These are phyloP conservation scores for Phytophthora parvispora DNA, from an alignment of 352 stramenopile genomes.

Conservation along the genomic window DNA sequence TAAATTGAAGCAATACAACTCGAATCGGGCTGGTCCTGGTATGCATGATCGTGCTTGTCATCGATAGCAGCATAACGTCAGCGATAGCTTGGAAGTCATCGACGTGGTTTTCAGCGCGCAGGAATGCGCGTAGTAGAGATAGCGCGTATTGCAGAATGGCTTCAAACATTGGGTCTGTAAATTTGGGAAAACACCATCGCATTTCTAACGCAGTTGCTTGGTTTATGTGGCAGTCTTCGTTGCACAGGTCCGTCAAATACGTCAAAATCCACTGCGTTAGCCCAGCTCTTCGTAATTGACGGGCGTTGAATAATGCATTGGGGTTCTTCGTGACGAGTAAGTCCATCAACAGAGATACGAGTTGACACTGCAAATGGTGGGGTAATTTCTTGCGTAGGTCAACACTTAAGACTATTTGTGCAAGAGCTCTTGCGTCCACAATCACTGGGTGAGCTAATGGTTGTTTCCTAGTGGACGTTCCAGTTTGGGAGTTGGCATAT, in stretches of 20 bases:
- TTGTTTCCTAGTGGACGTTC: neutral
- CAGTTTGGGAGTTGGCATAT: slow-evolving; percentile 7
- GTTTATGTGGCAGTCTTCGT: slow-evolving; percentile 44
- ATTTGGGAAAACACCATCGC: slow-evolving; percentile 66
- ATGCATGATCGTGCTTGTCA: slow-evolving; percentile 46
- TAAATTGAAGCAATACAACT: slow-evolving; percentile 57
- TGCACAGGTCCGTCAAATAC: slow-evolving; percentile 68
- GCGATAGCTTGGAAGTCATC: slow-evolving; percentile 56
- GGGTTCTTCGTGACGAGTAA: slow-evolving; percentile 62
- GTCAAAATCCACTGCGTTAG: slow-evolving; percentile 68
- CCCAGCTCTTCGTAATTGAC: slow-evolving; percentile 64
- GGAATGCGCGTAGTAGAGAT: slow-evolving; percentile 47
- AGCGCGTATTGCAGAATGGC: slow-evolving; percentile 62
- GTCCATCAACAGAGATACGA: slow-evolving; percentile 60
- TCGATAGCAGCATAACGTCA: slow-evolving; percentile 64
- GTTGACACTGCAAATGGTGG: slow-evolving; percentile 55
- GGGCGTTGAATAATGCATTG: slow-evolving; percentile 83
- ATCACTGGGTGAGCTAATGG: slow-evolving; percentile 50
- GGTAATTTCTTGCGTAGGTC: slow-evolving; percentile 54
- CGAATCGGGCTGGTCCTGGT: slow-evolving; percentile 38
- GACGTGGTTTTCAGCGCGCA: slow-evolving; percentile 69
- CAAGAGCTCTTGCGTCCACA: slow-evolving; percentile 61
- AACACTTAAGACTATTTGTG: slow-evolving; percentile 61
- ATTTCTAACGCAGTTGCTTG: slow-evolving; percentile 38
- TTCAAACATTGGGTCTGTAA: slow-evolving; percentile 44